These are phyloP conservation scores for Echinochloa phyllopogon DNA, from an alignment of 176 grass and related monocot species.

Conservation along the genomic window DNA sequence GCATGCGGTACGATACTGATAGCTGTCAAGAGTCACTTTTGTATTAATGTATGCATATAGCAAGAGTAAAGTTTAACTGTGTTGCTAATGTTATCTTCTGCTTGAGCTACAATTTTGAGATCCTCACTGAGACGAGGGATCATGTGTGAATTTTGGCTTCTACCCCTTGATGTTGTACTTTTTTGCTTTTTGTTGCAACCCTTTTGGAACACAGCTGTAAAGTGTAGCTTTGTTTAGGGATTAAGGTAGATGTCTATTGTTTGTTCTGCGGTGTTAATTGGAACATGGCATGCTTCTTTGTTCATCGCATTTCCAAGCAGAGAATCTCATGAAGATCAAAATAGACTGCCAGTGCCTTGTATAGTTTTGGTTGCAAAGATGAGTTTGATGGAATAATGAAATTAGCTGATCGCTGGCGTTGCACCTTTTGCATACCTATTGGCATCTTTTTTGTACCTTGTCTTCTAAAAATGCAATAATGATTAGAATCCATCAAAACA, in stretches of 20 bases:
- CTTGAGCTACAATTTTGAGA: neutral
- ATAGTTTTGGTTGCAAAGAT: conserved; percentile 16
- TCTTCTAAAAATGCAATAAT: neutral
- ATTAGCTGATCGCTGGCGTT: conserved; percentile 13
- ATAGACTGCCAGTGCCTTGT: neutral
- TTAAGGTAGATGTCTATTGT: neutral
- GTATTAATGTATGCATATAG: neutral
- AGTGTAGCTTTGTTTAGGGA: conserved; percentile 26
- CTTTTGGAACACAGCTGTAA: conserved; percentile 27
- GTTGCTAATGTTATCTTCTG: neutral
- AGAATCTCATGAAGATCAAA: neutral
- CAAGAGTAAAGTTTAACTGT: neutral
- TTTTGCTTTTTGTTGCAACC: neutral
- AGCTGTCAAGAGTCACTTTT: neutral
- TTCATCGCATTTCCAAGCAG: neutral
- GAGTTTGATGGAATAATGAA: neutral
- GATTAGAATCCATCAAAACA: neutral
- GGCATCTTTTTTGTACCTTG: neutral
- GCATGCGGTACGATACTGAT: neutral
- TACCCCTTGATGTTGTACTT: neutral
- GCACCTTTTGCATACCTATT: neutral
- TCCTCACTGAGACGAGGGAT: neutral
- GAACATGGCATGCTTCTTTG: conserved; percentile 14
- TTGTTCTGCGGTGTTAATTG: neutral
- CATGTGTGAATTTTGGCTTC: conserved; percentile 3